Evolutionary conservation across 352 stramenopile species (phyloP), one percentile per base, ranked within the genome.

Genomic region (Pythium rhizo-oryzae): DNA sequence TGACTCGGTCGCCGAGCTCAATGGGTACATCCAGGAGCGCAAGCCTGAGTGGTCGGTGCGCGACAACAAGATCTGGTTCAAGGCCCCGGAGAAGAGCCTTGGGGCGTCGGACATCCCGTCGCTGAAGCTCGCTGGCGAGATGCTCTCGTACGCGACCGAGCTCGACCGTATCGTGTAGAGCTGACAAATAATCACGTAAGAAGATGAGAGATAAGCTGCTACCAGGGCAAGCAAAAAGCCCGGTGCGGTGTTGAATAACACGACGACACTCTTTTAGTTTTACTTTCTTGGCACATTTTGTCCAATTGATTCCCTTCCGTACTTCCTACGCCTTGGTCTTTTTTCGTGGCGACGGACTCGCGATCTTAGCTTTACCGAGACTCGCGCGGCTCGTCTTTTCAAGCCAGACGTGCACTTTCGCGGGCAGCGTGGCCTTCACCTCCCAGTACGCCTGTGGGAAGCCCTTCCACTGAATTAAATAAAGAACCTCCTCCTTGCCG

Each of bases 81-180:
- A 98, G 64, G 86, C 89, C 16, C 79, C 90, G 4, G 83, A 91
- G 57, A 98, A 97, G 75, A 91, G 80, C 18, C 72, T 93, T 4
- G 84, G 87, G n/a, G 94, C 91, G 1, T 80, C 77, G 13, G 95
- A 99, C 74, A 98, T 99, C 73, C 94, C 96, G 33, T 97, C 89
- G 46, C 90, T 98, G 78, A 92, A 97, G 72, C 83, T 98, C 55
- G 97, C 98, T 49, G 80, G 89, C 23, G 96, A 99, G 78, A 98
- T 83, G 68, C 82, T 99, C 24, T 97, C 89, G 71, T 99, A 98
- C 80, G 96, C 96, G 33, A 98, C 95, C 35, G 96, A 99, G 76
- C 83, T 99, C 53, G 91, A 97, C 73, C 88, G 91, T 67, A 97
- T 97, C 68, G 91, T 97, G 57, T 97, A 94, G 19, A 28, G 30